Evolutionary conservation across 352 stramenopile genomes (phyloP).

Genomic region (Phytophthora foliorum): DNA sequence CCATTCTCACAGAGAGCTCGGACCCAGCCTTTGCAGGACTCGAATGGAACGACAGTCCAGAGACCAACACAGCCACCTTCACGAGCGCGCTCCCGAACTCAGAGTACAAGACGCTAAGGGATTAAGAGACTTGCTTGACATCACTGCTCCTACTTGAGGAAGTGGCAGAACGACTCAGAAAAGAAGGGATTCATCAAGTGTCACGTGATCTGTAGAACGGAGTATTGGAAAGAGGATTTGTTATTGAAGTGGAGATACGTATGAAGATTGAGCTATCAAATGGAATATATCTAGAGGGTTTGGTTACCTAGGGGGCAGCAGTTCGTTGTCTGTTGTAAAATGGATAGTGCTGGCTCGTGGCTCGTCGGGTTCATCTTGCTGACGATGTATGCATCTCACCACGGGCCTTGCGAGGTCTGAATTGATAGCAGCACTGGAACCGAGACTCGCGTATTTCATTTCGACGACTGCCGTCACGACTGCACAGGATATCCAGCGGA

Average conservation of each 20-base stretch:
- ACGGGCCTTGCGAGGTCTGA: slow-evolving; percentile 58
- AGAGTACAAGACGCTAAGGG: slow-evolving; percentile 37
- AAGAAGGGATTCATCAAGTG: slow-evolving; percentile 48
- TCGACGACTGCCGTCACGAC: slow-evolving; percentile 46
- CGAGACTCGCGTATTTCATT: slow-evolving; percentile 43
- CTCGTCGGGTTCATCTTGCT: too few relatives aligned
- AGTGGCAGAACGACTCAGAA: slow-evolving; percentile 58
- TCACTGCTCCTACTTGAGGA: slow-evolving; percentile 38
- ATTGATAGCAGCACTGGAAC: slow-evolving; percentile 27
- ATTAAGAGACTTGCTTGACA: slow-evolving; percentile 46
- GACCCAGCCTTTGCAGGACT: slow-evolving; percentile 34
- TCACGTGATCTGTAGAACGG: too few relatives aligned
- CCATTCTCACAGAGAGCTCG: slow-evolving; percentile 24
- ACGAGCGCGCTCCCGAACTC: slow-evolving; percentile 35
- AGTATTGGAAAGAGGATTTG: too few relatives aligned
- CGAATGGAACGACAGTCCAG: slow-evolving; percentile 41
- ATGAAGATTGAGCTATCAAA: too few relatives aligned
- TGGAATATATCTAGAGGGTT: too few relatives aligned
- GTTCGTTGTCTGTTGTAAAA: too few relatives aligned
- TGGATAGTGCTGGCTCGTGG: too few relatives aligned
- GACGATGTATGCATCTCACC: too few relatives aligned
- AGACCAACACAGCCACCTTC: slow-evolving; percentile 40
- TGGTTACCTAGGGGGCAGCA: too few relatives aligned
- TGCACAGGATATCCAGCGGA: slow-evolving; percentile 54
- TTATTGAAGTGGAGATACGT: too few relatives aligned